Evolutionary conservation across 306 rosid species (phyloP).

Genomic region (Notholithocarpus densiflorus): DNA sequence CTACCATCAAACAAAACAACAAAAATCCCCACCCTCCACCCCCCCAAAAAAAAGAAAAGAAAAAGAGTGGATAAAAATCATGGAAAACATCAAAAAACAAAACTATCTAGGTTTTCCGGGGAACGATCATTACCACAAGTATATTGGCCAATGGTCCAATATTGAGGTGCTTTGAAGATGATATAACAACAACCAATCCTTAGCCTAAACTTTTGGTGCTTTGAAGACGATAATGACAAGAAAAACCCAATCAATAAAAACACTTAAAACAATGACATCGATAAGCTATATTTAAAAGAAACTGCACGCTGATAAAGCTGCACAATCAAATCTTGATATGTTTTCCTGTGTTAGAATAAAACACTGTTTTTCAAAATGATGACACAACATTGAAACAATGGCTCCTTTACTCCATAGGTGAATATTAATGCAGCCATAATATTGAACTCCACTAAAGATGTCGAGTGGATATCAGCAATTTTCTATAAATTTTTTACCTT

Average conservation of each 20-base stretch:
- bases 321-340: background rate
- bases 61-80: too few species aligned
- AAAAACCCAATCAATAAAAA: background rate
- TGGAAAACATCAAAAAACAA: too few species aligned
- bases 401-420: background rate
- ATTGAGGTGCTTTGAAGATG: background rate
- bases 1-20: background rate
- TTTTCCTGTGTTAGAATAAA: background rate
- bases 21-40: too few species aligned
- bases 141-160: background rate
- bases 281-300: background rate
- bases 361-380: background rate
- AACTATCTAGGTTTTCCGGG: background rate
- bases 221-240: background rate
- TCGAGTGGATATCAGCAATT: background rate
- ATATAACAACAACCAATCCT: too few species aligned
- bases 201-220: background rate
- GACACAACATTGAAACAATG: background rate
- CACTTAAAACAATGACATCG: background rate
- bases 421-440: background rate
- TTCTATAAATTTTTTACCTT: background rate
- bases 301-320: background rate
- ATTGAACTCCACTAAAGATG: background rate
- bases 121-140: background rate
- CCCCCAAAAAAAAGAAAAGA: too few species aligned